A percentile compares a stretch with the other conserved stretches of the same genome.
Conservation (phyloP, 257 asterid genomes). For the Thymus quinquecostatus region DNA sequence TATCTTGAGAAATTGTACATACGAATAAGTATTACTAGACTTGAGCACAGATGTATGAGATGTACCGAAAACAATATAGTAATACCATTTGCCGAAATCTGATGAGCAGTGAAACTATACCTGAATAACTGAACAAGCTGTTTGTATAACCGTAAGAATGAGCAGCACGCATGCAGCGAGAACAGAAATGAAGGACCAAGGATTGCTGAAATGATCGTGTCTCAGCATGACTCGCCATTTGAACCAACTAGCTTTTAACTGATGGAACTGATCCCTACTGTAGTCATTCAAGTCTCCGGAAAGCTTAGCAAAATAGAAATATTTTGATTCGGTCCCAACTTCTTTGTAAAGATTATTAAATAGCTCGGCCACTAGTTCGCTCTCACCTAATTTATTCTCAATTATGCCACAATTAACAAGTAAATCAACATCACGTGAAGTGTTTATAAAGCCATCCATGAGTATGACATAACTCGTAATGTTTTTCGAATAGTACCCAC, state of each 20-base stretch:
- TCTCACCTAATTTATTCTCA: slow-evolving; percentile 19
- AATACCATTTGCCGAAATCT: background rate
- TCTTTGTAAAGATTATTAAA: slow-evolving; percentile 43
- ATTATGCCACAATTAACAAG: slow-evolving; percentile 22
- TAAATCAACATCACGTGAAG: slow-evolving; percentile 31
- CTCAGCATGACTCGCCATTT: slow-evolving; percentile 23
- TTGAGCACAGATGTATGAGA: too few species aligned
- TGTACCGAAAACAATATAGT: background rate
- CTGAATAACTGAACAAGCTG: slow-evolving; percentile 26
- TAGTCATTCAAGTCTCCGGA: slow-evolving; percentile 28
- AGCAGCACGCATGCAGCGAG: slow-evolving; percentile 27
- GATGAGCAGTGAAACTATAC: slow-evolving; percentile 10
- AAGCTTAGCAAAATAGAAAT: slow-evolving; percentile 30
- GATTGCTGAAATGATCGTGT: slow-evolving; percentile 31
- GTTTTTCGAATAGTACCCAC: slow-evolving; percentile 24
- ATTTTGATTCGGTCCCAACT: slow-evolving; percentile 20
- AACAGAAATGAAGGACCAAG: slow-evolving; percentile 32
- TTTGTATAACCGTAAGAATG: slow-evolving; percentile 23
- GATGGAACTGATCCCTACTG: slow-evolving; percentile 27
- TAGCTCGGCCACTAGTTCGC: slow-evolving; percentile 30
- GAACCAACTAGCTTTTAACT: slow-evolving; percentile 5
- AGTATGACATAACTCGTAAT: slow-evolving; percentile 41
- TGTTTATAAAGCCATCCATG: slow-evolving; percentile 42
- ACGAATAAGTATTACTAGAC: background rate
- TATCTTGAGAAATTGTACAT: background rate